These are phyloP conservation scores for Xylariaceae sp. DNA, from an alignment of 2,329 filamentous ascomycete genomes.

Conservation along the genomic window DNA sequence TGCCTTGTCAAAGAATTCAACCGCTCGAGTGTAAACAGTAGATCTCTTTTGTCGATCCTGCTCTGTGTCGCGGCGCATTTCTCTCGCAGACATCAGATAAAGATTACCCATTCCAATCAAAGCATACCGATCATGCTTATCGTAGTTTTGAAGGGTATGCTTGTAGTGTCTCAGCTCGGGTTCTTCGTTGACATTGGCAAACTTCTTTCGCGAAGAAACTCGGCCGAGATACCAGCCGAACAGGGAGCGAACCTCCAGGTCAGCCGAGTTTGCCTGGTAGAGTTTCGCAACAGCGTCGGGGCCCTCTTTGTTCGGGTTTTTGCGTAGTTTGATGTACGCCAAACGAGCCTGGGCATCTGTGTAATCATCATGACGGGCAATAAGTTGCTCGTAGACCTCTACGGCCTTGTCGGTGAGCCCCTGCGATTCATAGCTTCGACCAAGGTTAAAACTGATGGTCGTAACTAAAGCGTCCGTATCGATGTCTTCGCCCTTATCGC, in stretches of 20 bases:
- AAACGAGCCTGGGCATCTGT: conserved; percentile 84
- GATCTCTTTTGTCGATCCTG: conserved; percentile 86
- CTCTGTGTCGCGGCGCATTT: conserved; percentile 89
- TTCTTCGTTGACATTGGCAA: conserved; percentile 77
- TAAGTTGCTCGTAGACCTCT: conserved; percentile 79
- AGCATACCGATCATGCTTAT: conserved; percentile 98
- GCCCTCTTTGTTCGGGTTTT: conserved; percentile 76
- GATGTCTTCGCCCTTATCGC: conserved; percentile 65
- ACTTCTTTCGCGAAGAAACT: conserved; percentile 70
- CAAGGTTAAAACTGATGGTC: conserved; percentile 95
- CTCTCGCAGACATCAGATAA: conserved; percentile 77
- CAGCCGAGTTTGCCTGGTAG: conserved; percentile 75
- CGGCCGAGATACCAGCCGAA: conserved; percentile 96
- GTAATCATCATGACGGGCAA: conserved; percentile 84
- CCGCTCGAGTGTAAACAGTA: conserved; percentile 80
- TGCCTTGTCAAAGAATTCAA: conserved; percentile 98
- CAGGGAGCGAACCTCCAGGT: conserved; percentile 85
- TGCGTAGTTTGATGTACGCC: conserved; percentile 81
- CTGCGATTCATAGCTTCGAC: conserved; percentile 84
- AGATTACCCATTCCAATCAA: conserved; percentile 96
- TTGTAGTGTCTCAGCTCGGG: conserved; percentile 92
- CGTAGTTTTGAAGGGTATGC: conserved; percentile 85
- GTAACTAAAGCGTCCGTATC: conserved; percentile 91
- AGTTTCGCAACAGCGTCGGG: conserved; percentile 80
- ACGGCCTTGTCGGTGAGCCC: conserved; percentile 76